These are phyloP conservation scores for Decorospora gaudefroyi DNA, from an alignment of 2,329 filamentous ascomycete genomes.

Conservation along the genomic window DNA sequence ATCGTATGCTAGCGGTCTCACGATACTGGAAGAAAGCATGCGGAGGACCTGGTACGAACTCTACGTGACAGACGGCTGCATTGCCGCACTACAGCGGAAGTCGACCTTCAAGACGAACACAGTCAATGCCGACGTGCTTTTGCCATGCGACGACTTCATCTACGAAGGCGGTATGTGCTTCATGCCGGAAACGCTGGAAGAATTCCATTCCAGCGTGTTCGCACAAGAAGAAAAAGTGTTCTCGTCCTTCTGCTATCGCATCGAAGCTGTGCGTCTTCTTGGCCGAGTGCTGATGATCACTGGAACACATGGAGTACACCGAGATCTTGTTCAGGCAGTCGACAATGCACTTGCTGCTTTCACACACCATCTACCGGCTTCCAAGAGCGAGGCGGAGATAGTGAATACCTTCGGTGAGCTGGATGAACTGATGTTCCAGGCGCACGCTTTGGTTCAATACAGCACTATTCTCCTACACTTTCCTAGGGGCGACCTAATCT, in stretches of 20 bases:
- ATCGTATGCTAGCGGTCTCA: constrained; percentile 63
- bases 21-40: constrained; percentile 75
- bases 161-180: constrained; percentile 42
- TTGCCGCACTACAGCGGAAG: constrained; percentile 73
- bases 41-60: constrained; percentile 86
- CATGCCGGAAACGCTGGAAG: constrained; percentile 60
- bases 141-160: constrained; percentile 78
- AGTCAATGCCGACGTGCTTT: constrained; percentile 66
- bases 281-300: constrained; percentile 67
- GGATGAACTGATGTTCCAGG: constrained; percentile 88
- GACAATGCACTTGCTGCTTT: constrained; percentile 69
- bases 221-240: constrained; percentile 69
- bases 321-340: constrained; percentile 55
- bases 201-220: constrained; percentile 75
- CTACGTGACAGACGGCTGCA: constrained; percentile 76
- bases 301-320: constrained; percentile 26
- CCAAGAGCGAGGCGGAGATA: constrained; percentile 64
- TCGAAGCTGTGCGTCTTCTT: constrained; percentile 75
- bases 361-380: constrained; percentile 72
- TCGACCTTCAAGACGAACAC: constrained; percentile 69
- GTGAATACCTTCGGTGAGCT: constrained; percentile 68
- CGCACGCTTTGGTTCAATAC: constrained; percentile 68
- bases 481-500: constrained; percentile 19
- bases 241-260: constrained; percentile 80
- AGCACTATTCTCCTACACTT: constrained; percentile 25